Percentiles rank a stretch among this genome's conserved stretches.
phyloP scores from a whole-genome alignment of 345 rosid genomes.

The Carallia pectinifolia region DNA sequence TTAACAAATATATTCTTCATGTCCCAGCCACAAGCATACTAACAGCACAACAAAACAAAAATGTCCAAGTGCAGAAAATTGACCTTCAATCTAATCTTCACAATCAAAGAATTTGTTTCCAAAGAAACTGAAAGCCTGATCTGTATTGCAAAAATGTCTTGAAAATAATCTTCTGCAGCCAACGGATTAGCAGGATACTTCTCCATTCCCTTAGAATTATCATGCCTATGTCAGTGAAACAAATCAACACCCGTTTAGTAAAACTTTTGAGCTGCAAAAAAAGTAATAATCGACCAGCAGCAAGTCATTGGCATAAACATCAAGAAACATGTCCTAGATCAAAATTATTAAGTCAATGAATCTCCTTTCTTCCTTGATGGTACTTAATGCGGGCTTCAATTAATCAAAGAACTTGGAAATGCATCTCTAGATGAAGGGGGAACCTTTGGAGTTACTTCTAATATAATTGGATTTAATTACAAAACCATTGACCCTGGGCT shows the following conservation, averaged over 20 bases:
- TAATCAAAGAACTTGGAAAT: no score
- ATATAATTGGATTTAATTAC: no score
- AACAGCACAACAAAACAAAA: not conserved
- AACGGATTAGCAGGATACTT: not conserved
- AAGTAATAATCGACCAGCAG: not conserved
- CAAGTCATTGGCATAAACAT: no score
- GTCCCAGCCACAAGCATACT: not conserved
- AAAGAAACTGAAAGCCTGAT: conserved; percentile 26
- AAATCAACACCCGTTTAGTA: not conserved
- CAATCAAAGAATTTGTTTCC: conserved; percentile 22
- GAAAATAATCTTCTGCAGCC: conserved; percentile 5
- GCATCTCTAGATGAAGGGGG: no score
- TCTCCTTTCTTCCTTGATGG: no score
- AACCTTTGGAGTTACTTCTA: no score
- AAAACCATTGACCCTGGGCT: no score
- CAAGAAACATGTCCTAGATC: no score
- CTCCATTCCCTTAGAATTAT: conserved; percentile 5
- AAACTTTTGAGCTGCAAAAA: not conserved
- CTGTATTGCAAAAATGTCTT: conserved; percentile 19
- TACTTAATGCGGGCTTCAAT: no score
- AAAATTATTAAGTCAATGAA: no score
- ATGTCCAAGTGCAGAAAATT: not conserved
- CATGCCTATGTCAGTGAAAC: conserved; percentile 11
- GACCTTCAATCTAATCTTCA: conserved; percentile 21
- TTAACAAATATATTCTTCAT: not conserved